Conservation (phyloP, 345 rosid species). For the Brassica nigra region DNA sequence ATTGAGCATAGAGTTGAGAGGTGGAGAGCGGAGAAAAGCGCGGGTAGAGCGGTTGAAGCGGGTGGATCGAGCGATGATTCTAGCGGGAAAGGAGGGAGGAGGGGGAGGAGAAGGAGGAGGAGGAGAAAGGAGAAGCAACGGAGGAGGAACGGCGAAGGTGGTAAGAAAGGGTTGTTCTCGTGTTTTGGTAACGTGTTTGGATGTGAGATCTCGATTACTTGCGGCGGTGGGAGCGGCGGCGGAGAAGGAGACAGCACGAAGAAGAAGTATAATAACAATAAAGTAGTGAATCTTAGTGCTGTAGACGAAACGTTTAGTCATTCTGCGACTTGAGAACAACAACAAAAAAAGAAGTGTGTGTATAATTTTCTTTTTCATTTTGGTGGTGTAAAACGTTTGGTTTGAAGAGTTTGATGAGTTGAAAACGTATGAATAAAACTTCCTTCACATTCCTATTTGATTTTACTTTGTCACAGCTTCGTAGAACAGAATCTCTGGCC, state of each 20-base stretch:
- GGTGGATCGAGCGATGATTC: constrained; percentile 24
- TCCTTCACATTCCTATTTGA: too few species aligned
- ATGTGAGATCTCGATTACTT: constrained; percentile 76
- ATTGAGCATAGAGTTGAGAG: constrained; percentile 65
- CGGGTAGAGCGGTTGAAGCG: not conserved
- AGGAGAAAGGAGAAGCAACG: constrained; percentile 28
- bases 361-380: not conserved
- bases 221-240: constrained; percentile 62
- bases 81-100: constrained; percentile 19
- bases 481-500: too few species aligned
- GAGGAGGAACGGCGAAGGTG: constrained; percentile 22
- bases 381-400: constrained; percentile 1
- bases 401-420: not conserved
- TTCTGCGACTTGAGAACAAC: constrained; percentile 26
- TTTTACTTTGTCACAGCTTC: too few species aligned
- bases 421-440: too few species aligned
- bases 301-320: constrained; percentile 47
- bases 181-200: constrained; percentile 84
- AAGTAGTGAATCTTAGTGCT: constrained; percentile 51
- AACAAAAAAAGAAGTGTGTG: not conserved
- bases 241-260: constrained; percentile 39
- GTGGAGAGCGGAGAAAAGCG: constrained; percentile 60
- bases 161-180: constrained; percentile 54
- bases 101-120: constrained; percentile 31
- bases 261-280: constrained; percentile 41